Base-by-base conservation (phyloP, 169 alveolate genomes). In the Eimeria maxima region DNA sequence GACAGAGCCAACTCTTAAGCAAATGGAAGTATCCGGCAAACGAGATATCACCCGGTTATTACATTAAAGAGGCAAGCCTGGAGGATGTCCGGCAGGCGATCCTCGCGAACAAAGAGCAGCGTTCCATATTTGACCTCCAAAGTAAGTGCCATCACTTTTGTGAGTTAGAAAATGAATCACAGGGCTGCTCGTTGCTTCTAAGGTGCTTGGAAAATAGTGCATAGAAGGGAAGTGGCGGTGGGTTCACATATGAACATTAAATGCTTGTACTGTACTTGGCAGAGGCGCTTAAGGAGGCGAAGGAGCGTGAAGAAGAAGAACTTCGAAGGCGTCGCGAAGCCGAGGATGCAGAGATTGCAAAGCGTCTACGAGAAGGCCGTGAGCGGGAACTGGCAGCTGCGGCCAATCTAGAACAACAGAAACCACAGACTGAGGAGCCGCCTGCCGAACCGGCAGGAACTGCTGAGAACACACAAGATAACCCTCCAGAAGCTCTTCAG, bases 101-200 rank as follows among this genome's bases (percentile, higher is more conserved):
- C 69, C 92, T 84, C 42, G 92, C 92, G 38, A 60, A 29, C 92
- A 84, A 55, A 20, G 7, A 84, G 42, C 47, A 60, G 55, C 92
- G 92, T 60, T 84, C 92, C 92, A 84, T 84, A 50, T 84, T 84
- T 55, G 92, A 84, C 69, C 92, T 84, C 60, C 92, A 84, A 18
- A 84, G 92, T 84, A 63, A 57, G 92, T 33, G 20, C 16, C 60
- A 44, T 42, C 67, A 0, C 63, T 45, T n/a, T 42, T 47, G 11
- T 14, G n/a, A 33, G 53, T 73, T 33, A 5, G 53, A 33, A 42
- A 29, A 16, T 29, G 29, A n/a, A 27, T 4, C 83, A 4, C 80
- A 24, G 27, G 14, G 6, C 80, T 69, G 47, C 24, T 29, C 14
- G 83, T 33, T 73, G 24, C 29, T 73, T n/a, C 55, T 73, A 4